Base-by-base conservation (phyloP, 345 rosid species). In the Euclidium syriacum region DNA sequence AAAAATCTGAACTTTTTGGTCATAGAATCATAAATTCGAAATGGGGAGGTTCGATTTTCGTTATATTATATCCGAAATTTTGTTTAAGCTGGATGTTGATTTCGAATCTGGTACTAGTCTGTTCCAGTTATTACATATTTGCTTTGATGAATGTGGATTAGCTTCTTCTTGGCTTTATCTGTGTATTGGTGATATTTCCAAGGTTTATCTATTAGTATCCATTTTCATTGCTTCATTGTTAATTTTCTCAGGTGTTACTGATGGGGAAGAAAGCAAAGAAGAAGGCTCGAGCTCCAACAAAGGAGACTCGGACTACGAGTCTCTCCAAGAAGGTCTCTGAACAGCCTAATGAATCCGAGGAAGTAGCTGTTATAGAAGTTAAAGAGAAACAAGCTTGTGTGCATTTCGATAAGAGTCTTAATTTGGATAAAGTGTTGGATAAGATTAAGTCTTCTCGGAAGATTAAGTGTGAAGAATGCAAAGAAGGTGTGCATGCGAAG, bases 201-300 rank as follows among this genome's bases (percentile, higher is more conserved):
- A 47, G 49, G 57, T 59, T 49, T 62, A 35, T 32, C 29, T 50
- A 29, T 39, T 23, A 19, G 48, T 43, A 11, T 51, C 7, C 27
- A 25, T 24, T n/a, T 41, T n/a, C 30, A 10, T 33, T 60, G 47
- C 16, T 29, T 38, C 58, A 26, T 26, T 22, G 4, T 25, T 10
- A 10, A 17, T 29, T 15, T 29, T 10, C 40, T 38, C n/a, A 44
- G 36, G 27, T 47, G 23, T 77, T 69, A 58, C 64, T 62, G 35
- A 95, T 95, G 99, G 99, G 94, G 77, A 95, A 88, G 82, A 88
- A 74, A 65, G 84, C 75, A 34, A 83, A 84, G 87, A 95, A 77
- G 80, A 88, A 78, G 79, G 74, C 72, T 30, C 84, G 91, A 72
- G 54, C 78, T 9, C 78, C 83, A 48, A 62, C 76, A 6, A 85